Percentiles rank a stretch among this genome's conserved stretches.
These are phyloP conservation scores for Phaeosphaeria sp. DNA, from an alignment of 2,329 filamentous ascomycete genomes.

Conservation along the genomic window DNA sequence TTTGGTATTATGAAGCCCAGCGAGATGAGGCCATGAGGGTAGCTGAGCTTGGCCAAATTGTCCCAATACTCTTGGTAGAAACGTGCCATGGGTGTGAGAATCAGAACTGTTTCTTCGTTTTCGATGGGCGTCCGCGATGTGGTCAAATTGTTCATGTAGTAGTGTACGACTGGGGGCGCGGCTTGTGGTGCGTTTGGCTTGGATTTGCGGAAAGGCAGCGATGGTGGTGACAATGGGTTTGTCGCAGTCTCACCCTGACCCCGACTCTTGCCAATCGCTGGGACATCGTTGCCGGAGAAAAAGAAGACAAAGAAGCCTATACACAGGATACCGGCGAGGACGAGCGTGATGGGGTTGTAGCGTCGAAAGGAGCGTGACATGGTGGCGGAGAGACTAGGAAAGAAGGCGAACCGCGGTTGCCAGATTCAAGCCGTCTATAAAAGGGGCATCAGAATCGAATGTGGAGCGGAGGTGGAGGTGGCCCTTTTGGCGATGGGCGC, in stretches of 20 bases:
- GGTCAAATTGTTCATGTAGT: constrained; percentile 94
- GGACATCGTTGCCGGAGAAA: constrained; percentile 68
- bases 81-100: constrained; percentile 88
- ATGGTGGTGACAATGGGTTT: constrained; percentile 75
- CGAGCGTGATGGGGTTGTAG: constrained; percentile 76
- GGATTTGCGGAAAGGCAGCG: constrained; percentile 74
- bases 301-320: constrained; percentile 64
- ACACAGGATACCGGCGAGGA: constrained; percentile 74
- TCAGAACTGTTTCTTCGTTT: constrained; percentile 84
- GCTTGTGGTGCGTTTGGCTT: constrained; percentile 60
- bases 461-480: constrained; percentile 17
- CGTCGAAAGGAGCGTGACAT: constrained; percentile 77
- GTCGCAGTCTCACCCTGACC: constrained; percentile 64
- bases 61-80: constrained; percentile 98
- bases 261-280: constrained; percentile 56
- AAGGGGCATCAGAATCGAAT: constrained; percentile 41
- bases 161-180: constrained; percentile 87
- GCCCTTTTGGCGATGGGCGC: constrained; percentile 22
- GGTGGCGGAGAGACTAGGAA: constrained; percentile 20
- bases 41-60: constrained; percentile 81
- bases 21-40: constrained; percentile 93
- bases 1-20: constrained; percentile 96
- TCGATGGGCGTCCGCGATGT: constrained; percentile 76
- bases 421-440: constrained; percentile 34
- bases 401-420: constrained; percentile 40